Conservation (phyloP, 352 stramenopile species). For the Saprolegnia diclina region DNA sequence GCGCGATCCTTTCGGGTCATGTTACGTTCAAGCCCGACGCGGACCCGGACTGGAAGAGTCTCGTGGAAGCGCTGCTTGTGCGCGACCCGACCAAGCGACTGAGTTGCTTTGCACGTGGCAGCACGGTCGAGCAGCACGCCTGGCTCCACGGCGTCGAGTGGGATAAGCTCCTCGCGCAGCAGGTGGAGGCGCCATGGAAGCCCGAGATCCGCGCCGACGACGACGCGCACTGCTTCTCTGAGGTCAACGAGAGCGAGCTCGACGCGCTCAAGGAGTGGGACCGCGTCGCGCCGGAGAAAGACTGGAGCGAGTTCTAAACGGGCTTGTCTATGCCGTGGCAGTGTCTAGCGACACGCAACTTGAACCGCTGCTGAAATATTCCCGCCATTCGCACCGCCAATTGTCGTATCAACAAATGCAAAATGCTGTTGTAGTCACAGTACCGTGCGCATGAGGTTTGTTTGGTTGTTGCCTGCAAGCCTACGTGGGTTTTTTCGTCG, state of each 20-base stretch:
- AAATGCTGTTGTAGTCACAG: background rate
- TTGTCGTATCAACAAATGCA: background rate
- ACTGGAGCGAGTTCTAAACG: constrained; percentile 41
- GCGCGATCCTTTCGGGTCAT: constrained; percentile 33
- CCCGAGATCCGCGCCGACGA: constrained; percentile 37
- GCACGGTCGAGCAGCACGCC: constrained; percentile 32
- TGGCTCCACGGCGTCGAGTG: constrained; percentile 48
- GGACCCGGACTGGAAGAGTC: constrained; percentile 38
- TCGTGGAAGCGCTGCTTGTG: constrained; percentile 40
- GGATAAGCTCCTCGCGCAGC: constrained; percentile 34
- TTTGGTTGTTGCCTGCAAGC: too few species aligned
- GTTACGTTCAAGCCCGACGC: constrained; percentile 31
- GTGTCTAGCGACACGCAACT: background rate
- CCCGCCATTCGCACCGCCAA: background rate
- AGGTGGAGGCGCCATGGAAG: constrained; percentile 39
- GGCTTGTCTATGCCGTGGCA: background rate
- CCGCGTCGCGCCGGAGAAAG: constrained; percentile 30
- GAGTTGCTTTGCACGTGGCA: constrained; percentile 32
- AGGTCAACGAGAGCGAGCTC: constrained; percentile 36
- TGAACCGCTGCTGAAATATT: background rate
- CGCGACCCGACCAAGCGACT: constrained; percentile 41
- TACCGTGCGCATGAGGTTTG: too few species aligned
- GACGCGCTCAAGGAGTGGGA: constrained; percentile 37
- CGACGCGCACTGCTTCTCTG: constrained; percentile 40
- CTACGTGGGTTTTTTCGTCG: too few species aligned